A percentile compares a stretch with the other conserved stretches of the same genome.
These are phyloP conservation scores for Trichoderma sp. DNA, from an alignment of 2,329 filamentous ascomycete genomes.

Conservation along the genomic window DNA sequence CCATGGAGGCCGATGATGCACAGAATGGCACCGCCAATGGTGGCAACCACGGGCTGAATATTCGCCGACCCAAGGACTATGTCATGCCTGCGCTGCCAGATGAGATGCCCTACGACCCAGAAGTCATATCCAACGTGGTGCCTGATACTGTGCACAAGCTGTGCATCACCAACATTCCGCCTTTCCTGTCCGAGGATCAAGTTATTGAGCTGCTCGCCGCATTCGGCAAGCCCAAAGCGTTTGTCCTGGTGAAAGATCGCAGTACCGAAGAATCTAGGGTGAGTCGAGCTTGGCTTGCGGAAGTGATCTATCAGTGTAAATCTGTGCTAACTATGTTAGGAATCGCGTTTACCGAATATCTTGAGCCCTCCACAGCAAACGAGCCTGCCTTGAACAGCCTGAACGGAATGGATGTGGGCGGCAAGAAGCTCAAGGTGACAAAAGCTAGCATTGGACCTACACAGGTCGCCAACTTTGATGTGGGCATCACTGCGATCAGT, in stretches of 20 bases:
- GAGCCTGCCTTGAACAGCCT: constrained; percentile 86
- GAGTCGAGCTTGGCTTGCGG: constrained; percentile 38
- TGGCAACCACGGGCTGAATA: constrained; percentile 63
- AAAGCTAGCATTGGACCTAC: constrained; percentile 91
- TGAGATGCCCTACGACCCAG: constrained; percentile 71
- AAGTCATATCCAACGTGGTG: constrained; percentile 76
- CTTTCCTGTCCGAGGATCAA: constrained; percentile 86
- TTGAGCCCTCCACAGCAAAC: constrained; percentile 68
- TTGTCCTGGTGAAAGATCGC: constrained; percentile 84
- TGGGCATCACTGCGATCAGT: constrained; percentile 96
- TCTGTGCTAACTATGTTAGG: constrained; percentile 50
- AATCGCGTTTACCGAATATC: constrained; percentile 95
- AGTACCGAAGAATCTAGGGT: constrained; percentile 85
- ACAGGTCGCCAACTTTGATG: constrained; percentile 89
- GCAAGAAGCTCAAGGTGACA: constrained; percentile 79
- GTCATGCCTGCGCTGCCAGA: constrained; percentile 83
- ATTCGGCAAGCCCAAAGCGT: constrained; percentile 92
- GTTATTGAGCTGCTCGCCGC: constrained; percentile 86
- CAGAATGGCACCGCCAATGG: constrained; percentile 55
- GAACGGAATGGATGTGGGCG: constrained; percentile 90
- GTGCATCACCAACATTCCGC: constrained; percentile 84
- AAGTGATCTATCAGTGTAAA: neutral
- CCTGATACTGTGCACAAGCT: constrained; percentile 95
- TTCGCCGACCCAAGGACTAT: constrained; percentile 93
- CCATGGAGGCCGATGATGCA: constrained; percentile 74